Percentiles rank a stretch among this genome's conserved stretches.
phyloP scores from a whole-genome alignment of 2,329 filamentous ascomycete genomes.

The Metarhizium brunneum region DNA sequence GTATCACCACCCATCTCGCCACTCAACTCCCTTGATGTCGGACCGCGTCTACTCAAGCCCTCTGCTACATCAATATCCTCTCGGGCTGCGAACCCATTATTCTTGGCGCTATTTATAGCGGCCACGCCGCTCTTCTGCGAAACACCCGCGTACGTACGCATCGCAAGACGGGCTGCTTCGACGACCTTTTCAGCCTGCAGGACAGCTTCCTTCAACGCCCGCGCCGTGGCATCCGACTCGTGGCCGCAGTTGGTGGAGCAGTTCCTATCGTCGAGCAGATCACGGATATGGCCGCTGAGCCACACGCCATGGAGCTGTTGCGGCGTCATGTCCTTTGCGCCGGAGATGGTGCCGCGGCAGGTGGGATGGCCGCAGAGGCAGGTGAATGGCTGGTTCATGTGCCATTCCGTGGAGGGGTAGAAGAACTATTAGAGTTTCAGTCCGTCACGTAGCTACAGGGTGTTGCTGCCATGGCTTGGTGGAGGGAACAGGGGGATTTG shows the following conservation, averaged over 20 bases:
- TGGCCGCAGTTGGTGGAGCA: slow-evolving; percentile 6
- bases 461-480: too few relatives aligned
- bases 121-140: slow-evolving; percentile 2
- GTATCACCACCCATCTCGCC: slow-evolving; percentile 58
- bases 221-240: slow-evolving; percentile 28
- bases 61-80: slow-evolving; percentile 4
- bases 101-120: slow-evolving; percentile 11
- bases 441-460: too few relatives aligned
- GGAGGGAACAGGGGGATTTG: too few relatives aligned
- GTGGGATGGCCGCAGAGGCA: slow-evolving; percentile 49
- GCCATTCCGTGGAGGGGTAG: slow-evolving; percentile 67
- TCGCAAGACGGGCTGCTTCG: slow-evolving; percentile 33
- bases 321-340: slow-evolving; percentile 50
- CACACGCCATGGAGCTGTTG: slow-evolving; percentile 48
- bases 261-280: slow-evolving; percentile 37
- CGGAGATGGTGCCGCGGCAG: slow-evolving; percentile 54
- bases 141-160: slow-evolving; percentile 27
- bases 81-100: slow-evolving; percentile 1
- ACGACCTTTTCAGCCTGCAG: slow-evolving; percentile 37
- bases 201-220: slow-evolving; percentile 33
- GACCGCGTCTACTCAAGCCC: slow-evolving; percentile 28
- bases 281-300: slow-evolving; percentile 52
- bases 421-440: slow-evolving; percentile 44
- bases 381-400: slow-evolving; percentile 62
- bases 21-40: slow-evolving; percentile 44